phyloP scores from a whole-genome alignment of 2,329 filamentous ascomycete genomes.

The Apiospora saccharicola region DNA sequence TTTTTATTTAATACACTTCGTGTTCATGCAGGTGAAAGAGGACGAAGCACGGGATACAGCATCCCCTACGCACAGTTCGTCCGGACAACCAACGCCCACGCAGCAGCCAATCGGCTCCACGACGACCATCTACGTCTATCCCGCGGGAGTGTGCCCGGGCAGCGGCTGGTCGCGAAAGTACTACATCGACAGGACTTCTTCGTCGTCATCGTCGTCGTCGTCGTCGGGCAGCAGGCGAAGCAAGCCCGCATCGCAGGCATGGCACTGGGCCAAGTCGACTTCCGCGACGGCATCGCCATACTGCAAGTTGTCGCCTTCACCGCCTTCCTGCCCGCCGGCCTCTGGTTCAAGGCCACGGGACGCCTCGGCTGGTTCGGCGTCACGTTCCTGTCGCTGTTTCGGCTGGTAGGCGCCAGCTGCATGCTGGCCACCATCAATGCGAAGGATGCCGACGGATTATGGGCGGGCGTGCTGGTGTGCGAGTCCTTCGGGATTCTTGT shows the following conservation, averaged over 20 bases:
- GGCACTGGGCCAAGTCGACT: neutral
- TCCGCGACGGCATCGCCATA: constrained; percentile 17
- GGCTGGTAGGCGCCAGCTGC: constrained; percentile 16
- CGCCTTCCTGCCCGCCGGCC: neutral
- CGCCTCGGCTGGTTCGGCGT: constrained; percentile 15
- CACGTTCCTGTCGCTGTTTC: constrained; percentile 14
- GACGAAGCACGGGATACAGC: neutral
- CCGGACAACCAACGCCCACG: neutral
- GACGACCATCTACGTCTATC: neutral
- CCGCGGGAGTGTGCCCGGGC: neutral
- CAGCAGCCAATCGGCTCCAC: neutral
- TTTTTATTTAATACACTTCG: neutral
- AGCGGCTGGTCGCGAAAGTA: neutral
- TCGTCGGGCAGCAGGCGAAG: too few species aligned
- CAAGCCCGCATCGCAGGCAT: neutral
- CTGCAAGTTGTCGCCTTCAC: constrained; percentile 18
- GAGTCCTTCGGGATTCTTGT: constrained; percentile 19
- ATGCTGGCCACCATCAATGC: constrained; percentile 11
- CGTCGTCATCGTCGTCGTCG: too few species aligned
- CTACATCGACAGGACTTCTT: neutral
- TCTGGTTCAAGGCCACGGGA: constrained; percentile 16
- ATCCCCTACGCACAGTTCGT: neutral
- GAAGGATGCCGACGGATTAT: neutral
- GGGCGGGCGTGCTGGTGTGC: constrained; percentile 11
- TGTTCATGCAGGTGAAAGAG: neutral